Evolutionary conservation across 2,329 filamentous ascomycete genomes (phyloP), one percentile per base, ranked within the genome.

Genomic region (Penicillium sp.): DNA sequence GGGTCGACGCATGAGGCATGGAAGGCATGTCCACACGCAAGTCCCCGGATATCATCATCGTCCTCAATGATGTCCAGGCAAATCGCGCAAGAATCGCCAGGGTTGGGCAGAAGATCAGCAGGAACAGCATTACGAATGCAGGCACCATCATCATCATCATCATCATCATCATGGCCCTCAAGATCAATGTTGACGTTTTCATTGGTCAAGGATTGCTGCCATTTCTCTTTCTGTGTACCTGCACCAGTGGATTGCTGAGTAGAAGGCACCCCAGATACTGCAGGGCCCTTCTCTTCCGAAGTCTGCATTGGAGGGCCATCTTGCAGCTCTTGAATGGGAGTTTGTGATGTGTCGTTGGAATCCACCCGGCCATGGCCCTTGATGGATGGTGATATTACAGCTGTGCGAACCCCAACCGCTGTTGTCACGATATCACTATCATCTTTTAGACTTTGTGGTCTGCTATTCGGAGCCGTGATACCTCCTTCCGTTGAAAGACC

Each of bases 1-100:
- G 94, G 94, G 66, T 99, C 94, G 47, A 99, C 85, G 71, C 94
- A 99, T 38, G 89, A 90, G 49, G 92, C 92, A 72, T 99, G 94
- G 83, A 97, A 99, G 52, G 93, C 92, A 74, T 99, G 94, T n/a
- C 94, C 94, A 69, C 94, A 99, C 4, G 90, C 92, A 59, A 99
- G 78, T 2, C 94, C 94, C 64, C 94, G 90, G 48, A 99, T 87
- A 70, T 99, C 93, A 66, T 97, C 94, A 61, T 97, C 90, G 61
- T 97, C 91, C 72, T 99, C 94, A 18, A 99, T 83, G 0, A 85
- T 88, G 70, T 99, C 94, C 62, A 99, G 88, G 74, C 94, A 99
- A 66, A 99, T 97, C 49, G 94, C 94, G 74, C 94, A 99, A 2
- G 91, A 89, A 70, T 99, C 94, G 42, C 93, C 94, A 0, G 91